Evolutionary conservation across 176 grass and related monocot species (phyloP), one percentile per base, ranked within the genome.

Genomic region (Oryza nivara): DNA sequence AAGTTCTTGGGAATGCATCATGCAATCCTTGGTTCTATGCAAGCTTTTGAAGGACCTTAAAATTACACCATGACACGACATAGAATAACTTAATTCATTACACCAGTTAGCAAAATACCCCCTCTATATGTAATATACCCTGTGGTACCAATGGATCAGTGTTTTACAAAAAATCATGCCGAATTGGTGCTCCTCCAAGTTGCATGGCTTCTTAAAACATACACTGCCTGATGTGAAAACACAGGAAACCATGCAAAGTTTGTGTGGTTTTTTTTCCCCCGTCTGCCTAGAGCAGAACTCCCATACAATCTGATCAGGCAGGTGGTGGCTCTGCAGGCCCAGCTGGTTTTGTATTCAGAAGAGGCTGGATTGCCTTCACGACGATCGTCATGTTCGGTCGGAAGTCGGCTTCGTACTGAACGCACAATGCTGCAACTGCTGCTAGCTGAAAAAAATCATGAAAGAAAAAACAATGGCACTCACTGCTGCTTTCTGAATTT

Each of bases 351-450:
- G 80, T 38, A 70, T 86, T 92, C 36, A 96, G 91, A 87, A 96
- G 94, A 74, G 94, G 94, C 65, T 91, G 86, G 73, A 96, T 90
- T 4, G 94, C 91, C 83, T 96, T 96, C 43, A 96, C 94, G 0
- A 96, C 94, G 22, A 96, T 96, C 16, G 91, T 96, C 94, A 96
- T 96, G 88, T 96, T 96, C 0, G 94, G 94, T n/a, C 94, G 88
- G 79, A 96, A 96, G 80, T 96, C 94, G 1, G 94, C 75, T 81
- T 96, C 94, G 0, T 96, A 96, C 80, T 96, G 91, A 25, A 96
- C 86, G 65, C 94, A 96, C 12, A 96, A 41, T 11, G 91, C 94
- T 23, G 94, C 94, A 26, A 96, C 94, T 47, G 94, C 94, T 36
- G 91, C 94, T 72, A 96, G 58, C 94, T 96, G 86, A 73, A 89